These are phyloP conservation scores for Diplodia scrobiculata DNA, from an alignment of 2,329 filamentous ascomycete genomes.

Conservation along the genomic window DNA sequence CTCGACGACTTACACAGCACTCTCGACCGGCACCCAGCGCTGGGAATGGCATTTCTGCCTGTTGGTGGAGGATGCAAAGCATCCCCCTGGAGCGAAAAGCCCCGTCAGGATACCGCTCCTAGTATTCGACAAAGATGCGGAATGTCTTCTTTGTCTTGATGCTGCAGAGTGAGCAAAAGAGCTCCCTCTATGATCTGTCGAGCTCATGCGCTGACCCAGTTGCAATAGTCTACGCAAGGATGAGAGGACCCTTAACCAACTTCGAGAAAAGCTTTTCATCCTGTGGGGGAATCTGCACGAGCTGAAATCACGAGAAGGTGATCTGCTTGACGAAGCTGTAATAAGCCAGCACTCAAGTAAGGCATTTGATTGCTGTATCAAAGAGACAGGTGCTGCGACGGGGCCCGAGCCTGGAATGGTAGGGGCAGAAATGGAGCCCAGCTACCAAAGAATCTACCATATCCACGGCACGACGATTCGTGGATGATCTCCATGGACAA, in stretches of 20 bases:
- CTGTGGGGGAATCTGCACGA: conserved; percentile 89
- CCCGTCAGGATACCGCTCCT: conserved; percentile 65
- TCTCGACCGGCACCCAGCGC: conserved; percentile 33
- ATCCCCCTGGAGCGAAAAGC: conserved; percentile 34
- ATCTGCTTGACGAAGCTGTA: conserved; percentile 36
- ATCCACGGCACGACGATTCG: conserved; percentile 17
- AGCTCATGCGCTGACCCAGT: conserved; percentile 10
- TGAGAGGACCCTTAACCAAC: conserved; percentile 49
- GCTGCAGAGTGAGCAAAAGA: conserved; percentile 56
- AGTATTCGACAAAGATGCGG: conserved; percentile 63
- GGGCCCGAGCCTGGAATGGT: conserved; percentile 22
- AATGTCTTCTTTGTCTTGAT: conserved; percentile 58
- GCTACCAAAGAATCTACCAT: conserved; percentile 17
- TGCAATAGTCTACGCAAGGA: conserved; percentile 59
- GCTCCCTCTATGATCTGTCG: not conserved
- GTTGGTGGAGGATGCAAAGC: conserved; percentile 68
- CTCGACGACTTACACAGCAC: conserved; percentile 35
- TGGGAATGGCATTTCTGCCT: conserved; percentile 89
- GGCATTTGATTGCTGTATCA: conserved; percentile 51
- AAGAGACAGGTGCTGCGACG: conserved; percentile 44
- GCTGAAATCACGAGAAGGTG: conserved; percentile 50
- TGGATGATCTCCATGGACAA: not conserved
- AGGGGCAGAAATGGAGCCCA: not conserved
- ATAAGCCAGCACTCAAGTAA: conserved; percentile 41
- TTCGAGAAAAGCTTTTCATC: conserved; percentile 72